A percentile compares a stretch with the other conserved stretches of the same genome.
Conservation (phyloP, 345 rosid species). For the Trapa incisa region DNA sequence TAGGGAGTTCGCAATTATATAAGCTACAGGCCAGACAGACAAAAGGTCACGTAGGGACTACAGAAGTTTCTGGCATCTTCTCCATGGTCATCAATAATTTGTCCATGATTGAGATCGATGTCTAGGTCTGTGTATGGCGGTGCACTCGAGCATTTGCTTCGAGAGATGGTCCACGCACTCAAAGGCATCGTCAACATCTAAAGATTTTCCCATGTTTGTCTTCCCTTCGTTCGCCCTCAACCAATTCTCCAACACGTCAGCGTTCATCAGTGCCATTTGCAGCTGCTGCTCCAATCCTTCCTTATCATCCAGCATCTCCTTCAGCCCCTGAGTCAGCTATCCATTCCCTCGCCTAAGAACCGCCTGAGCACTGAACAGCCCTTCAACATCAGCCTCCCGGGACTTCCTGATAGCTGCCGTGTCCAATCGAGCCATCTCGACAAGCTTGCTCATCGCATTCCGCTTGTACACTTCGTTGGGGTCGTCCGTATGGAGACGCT, state of each 20-base stretch:
- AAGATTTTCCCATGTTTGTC: conserved; percentile 14
- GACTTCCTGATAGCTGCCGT: conserved; percentile 39
- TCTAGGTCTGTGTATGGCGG: conserved; percentile 21
- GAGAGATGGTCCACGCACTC: conserved; percentile 47
- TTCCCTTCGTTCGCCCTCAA: conserved; percentile 52
- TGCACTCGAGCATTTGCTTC: conserved; percentile 70
- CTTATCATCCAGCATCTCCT: conserved; percentile 61
- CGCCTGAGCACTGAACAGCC: conserved; percentile 51
- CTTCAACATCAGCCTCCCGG: conserved; percentile 75
- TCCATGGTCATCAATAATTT: no score
- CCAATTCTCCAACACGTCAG: conserved; percentile 57
- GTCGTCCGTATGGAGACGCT: conserved; percentile 44
- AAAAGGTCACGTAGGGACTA: no score
- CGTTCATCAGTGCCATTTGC: conserved; percentile 69
- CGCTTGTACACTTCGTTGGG: conserved; percentile 57
- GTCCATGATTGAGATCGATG: no score
- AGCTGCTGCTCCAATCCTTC: conserved; percentile 72
- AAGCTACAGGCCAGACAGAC: no score
- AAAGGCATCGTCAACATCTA: conserved; percentile 47
- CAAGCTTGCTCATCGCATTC: conserved; percentile 59
- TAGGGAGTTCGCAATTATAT: no score
- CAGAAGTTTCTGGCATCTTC: no score
- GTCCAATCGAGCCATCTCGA: conserved; percentile 55
- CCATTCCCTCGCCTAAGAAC: conserved; percentile 52
- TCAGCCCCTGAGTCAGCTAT: conserved; percentile 41